Percentiles rank a stretch among this genome's conserved stretches.
Evolutionary conservation across 768 basidiomycete species (phyloP).

Genomic region (Mycena epipterygia): DNA sequence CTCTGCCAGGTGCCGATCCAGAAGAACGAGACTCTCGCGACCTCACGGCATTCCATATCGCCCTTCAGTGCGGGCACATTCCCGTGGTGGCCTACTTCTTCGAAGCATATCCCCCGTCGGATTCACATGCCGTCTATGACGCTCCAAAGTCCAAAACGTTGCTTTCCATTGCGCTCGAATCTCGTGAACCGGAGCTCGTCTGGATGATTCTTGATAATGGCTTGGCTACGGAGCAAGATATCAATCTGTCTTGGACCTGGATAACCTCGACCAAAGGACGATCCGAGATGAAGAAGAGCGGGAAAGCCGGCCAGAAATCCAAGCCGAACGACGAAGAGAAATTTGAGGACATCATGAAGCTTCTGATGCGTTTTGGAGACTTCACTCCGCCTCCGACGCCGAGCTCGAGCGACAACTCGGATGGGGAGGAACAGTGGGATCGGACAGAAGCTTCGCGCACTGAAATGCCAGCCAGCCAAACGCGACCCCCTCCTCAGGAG

Average conservation of each 20-base stretch:
- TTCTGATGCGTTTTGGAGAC: slow-evolving; percentile 65
- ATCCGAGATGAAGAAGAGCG: slow-evolving; percentile 39
- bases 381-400: slow-evolving; percentile 61
- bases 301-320: slow-evolving; percentile 31
- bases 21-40: slow-evolving; percentile 75
- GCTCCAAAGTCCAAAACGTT: slow-evolving; percentile 57
- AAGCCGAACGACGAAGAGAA: slow-evolving; percentile 48
- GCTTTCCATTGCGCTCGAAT: slow-evolving; percentile 70
- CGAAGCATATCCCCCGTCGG: slow-evolving; percentile 68
- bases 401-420: slow-evolving; percentile 31
- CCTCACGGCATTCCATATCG: slow-evolving; percentile 77
- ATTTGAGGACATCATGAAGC: slow-evolving; percentile 63
- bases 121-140: slow-evolving; percentile 64
- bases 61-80: slow-evolving; percentile 66
- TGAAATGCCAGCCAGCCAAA: slow-evolving; percentile 23
- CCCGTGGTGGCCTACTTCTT: slow-evolving; percentile 73
- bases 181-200: slow-evolving; percentile 72
- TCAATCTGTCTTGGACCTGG: slow-evolving; percentile 64
- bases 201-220: slow-evolving; percentile 73
- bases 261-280: slow-evolving; percentile 54
- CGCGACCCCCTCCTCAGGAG: slow-evolving; percentile 16
- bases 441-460: slow-evolving; percentile 15
- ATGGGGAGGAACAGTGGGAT: slow-evolving; percentile 29
- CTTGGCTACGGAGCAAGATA: slow-evolving; percentile 64
- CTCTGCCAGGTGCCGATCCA: slow-evolving; percentile 71